Base-by-base conservation (phyloP, 371 early-diverging fungal genomes). In the Nematocida minor region DNA sequence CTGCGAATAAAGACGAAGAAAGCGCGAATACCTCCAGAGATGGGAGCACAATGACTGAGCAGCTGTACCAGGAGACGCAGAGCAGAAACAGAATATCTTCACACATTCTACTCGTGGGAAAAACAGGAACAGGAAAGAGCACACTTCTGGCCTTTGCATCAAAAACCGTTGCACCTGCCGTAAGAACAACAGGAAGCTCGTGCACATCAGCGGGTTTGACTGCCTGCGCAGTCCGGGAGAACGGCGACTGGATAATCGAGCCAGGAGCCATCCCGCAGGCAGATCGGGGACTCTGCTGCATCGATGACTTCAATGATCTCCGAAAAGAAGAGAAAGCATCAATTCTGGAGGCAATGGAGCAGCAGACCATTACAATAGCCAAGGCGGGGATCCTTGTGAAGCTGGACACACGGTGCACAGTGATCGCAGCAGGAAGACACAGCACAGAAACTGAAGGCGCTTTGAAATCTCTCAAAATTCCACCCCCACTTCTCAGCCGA, bases 271-370 rank as follows among this genome's bases (percentile, higher is more conserved):
- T 99, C 49, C 96, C 97, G 0, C 88, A 97, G 69, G 90, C 92
- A 83, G 97, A 99, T 84, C 93, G 92, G 67, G 98, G 98, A 71
- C 86, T 99, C 2, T 99, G 99, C 85, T 96, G 96, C 86, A 97
- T 99, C 82, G 99, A 99, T 87, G 98, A 96, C 85, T 97, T 97
- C 87, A 95, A 69, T 47, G 64, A 46, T 20, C 67, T 85, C 14
- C 74, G 67, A 41, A 63, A 82, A 40, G 81, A 80, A 70, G 85
- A 85, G 40, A 83, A 83, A 42, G 60, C 82, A 20, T 84, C 84
- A 29, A 69, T 85, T 11, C 62, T 85, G 25, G 85, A 85, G 63
- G 81, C 83, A 20, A 85, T 85, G 85, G 85, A 85, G 66, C 85
- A 85, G 60, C 85, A 85, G 60, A 85, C 84, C 41, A 55, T 85